A percentile compares a stretch with the other conserved stretches of the same genome.
phyloP scores from a whole-genome alignment of 495 filamentous ascomycete species.

The Penicillium soppii region DNA sequence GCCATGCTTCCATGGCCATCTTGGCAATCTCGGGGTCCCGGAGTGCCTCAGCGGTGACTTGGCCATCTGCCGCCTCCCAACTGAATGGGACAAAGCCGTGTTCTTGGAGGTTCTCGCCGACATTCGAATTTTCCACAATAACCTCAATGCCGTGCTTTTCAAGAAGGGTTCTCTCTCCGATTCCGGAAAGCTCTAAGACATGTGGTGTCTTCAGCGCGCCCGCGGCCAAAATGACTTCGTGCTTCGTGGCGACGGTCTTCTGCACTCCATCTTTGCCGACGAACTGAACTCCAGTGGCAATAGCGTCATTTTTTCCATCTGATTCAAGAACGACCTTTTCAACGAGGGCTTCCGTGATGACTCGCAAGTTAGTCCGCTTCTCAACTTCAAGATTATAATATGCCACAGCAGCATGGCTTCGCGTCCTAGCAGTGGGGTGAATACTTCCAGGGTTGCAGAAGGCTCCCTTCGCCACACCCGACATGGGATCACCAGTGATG shows the following conservation, averaged over 20 bases:
- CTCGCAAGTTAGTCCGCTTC: constrained; percentile 8
- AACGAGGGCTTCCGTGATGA: constrained; percentile 28
- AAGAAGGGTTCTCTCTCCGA: constrained; percentile 38
- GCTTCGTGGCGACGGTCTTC: constrained; percentile 43
- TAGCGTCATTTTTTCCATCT: neutral
- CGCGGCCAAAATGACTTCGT: constrained; percentile 59
- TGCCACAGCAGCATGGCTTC: constrained; percentile 43
- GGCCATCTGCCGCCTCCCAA: constrained; percentile 16
- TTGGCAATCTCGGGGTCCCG: constrained; percentile 9
- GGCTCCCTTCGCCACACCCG: constrained; percentile 15
- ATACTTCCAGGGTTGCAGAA: constrained; percentile 15
- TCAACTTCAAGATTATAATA: constrained; percentile 10
- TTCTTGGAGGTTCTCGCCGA: constrained; percentile 53
- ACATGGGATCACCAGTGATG: constrained; percentile 18
- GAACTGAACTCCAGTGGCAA: constrained; percentile 35
- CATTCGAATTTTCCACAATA: constrained; percentile 35
- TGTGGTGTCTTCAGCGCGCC: constrained; percentile 55
- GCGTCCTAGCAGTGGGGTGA: constrained; percentile 17
- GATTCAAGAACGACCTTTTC: constrained; percentile 15
- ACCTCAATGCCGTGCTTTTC: constrained; percentile 9
- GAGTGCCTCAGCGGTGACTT: constrained; percentile 12
- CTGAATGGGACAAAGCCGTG: constrained; percentile 25
- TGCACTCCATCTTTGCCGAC: constrained; percentile 20
- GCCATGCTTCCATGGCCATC: constrained; percentile 21
- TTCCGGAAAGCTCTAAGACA: constrained; percentile 62